Percentiles rank a stretch among this genome's conserved stretches.
Conservation (phyloP, 169 alveolate species). For the Cryptosporidium xiaoi region DNA sequence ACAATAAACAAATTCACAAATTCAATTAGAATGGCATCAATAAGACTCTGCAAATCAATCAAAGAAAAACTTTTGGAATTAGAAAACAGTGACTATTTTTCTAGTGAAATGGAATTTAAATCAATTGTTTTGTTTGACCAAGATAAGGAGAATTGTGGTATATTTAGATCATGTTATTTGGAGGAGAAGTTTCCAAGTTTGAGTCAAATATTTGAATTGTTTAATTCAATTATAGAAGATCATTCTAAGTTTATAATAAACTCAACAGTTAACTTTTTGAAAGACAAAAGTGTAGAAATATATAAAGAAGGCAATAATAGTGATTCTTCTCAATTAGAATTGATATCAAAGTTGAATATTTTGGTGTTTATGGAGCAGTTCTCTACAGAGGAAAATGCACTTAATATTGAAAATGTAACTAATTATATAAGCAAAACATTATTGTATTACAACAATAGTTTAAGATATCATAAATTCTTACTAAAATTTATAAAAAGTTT, state of each 20-base stretch:
- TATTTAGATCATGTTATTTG: no score
- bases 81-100: no score
- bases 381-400: background rate
- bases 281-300: background rate
- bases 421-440: background rate
- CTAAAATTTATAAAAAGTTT: background rate
- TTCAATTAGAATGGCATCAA: constrained; percentile 42
- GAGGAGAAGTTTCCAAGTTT: no score
- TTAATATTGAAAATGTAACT: background rate
- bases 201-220: no score
- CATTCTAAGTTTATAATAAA: constrained; percentile 19
- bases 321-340: background rate
- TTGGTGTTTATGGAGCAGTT: background rate
- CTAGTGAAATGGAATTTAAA: no score
- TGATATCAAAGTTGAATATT: constrained; percentile 12
- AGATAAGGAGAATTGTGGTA: no score
- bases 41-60: constrained; percentile 42
- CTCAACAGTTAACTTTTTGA: background rate
- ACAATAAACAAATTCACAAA: constrained; percentile 4
- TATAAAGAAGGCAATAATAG: background rate
- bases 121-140: no score
- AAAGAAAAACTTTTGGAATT: constrained; percentile 5
- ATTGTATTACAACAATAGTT: background rate
- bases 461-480: constrained; percentile 18
- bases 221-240: background rate